These are phyloP conservation scores for Anthracocystis setariae DNA, from an alignment of 1,284 basidiomycete species.

Conservation along the genomic window DNA sequence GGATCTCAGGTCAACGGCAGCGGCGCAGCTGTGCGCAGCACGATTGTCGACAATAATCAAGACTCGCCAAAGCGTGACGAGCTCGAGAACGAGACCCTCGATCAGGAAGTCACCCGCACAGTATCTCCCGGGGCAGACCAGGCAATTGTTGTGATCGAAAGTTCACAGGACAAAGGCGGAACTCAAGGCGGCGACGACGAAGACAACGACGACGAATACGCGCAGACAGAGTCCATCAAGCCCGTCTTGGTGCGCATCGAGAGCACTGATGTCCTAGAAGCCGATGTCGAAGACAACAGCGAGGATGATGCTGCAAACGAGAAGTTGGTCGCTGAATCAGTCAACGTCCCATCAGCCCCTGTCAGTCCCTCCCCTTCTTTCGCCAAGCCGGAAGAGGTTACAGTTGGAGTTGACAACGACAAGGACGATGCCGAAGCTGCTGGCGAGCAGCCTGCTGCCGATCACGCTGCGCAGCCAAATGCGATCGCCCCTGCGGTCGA, in stretches of 20 bases:
- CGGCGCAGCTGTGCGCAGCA: neutral
- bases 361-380: no score
- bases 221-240: conserved; percentile 3
- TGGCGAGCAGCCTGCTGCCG: neutral
- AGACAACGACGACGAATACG: neutral
- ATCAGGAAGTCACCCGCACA: neutral
- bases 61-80: neutral
- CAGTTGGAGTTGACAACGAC: neutral
- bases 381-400: neutral
- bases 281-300: conserved; percentile 44
- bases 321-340: neutral
- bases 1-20: no score
- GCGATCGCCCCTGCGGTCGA: conserved; percentile 1
- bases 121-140: neutral
- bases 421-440: neutral
- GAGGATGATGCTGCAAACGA: conserved; percentile 19
- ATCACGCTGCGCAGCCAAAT: neutral
- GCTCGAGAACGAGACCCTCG: neutral
- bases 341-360: neutral
- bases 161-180: neutral
- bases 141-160: neutral
- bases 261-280: conserved; percentile 38
- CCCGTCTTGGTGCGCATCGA: conserved; percentile 18
- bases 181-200: neutral
- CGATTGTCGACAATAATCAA: no score